Evolutionary conservation across 73 alveolate species (phyloP), one percentile per base, ranked within the genome.

Genomic region (Effrenium voratum): DNA sequence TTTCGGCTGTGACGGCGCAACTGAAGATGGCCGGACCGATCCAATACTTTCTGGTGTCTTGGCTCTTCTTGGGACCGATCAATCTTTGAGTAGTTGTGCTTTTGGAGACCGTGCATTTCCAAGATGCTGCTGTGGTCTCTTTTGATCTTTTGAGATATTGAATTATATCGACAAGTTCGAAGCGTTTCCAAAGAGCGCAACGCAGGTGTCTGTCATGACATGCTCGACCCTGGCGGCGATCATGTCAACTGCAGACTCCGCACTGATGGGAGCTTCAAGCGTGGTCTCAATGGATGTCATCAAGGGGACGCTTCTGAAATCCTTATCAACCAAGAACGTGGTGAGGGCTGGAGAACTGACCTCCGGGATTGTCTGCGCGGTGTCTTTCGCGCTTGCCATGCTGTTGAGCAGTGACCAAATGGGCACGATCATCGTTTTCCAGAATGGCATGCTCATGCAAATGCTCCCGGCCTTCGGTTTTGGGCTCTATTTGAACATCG

Each of bases 181-280:
- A n/a, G n/a, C n/a, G n/a, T n/a, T n/a, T n/a, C n/a, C n/a, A n/a
- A n/a, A n/a, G n/a, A n/a, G n/a, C n/a, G n/a, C n/a, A n/a, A n/a
- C n/a, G n/a, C n/a, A n/a, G n/a, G n/a, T n/a, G n/a, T 59, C 96
- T 1, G 43, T 90, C 34, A 90, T 90, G 96, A 90, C 96, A 13
- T 90, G 96, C 96, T 68, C 87, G 3, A 50, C 85, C 10, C 50
- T 90, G 22, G 96, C 96, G 22, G 96, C 96, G 87, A 90, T 90
- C 55, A 90, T 90, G 96, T 90, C 96, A 86, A 90, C 96, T 15
- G 96, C 96, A 12, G 96, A 90, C 34, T 60, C 86, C 38, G 96
- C 96, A 19, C 63, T 90, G 76, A 90, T 90, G 96, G 96, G 96
- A 6, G 96, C 82, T 38, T 90, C 96, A 38, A 90, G 96, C 30